These are phyloP conservation scores for Boletales sp. DNA, from an alignment of 768 basidiomycete genomes.

Conservation along the genomic window DNA sequence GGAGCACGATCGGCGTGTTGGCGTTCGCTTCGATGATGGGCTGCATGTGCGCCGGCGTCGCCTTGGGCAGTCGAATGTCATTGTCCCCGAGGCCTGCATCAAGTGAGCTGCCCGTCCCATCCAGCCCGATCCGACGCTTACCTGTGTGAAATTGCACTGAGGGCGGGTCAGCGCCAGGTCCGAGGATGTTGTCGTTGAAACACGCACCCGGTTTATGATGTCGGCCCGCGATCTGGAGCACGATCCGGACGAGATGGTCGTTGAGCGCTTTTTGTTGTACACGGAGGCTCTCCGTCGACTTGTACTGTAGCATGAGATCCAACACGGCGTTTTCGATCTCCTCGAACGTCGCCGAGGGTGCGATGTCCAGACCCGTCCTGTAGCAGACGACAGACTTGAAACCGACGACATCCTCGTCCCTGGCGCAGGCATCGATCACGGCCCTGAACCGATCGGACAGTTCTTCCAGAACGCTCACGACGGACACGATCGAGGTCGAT, in stretches of 20 bases:
- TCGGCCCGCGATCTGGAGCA: constrained; percentile 50
- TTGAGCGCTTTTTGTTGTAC: constrained; percentile 62
- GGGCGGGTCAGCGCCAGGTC: too few species aligned
- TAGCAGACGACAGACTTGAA: constrained; percentile 81
- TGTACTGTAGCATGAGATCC: constrained; percentile 33
- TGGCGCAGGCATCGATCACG: constrained; percentile 36
- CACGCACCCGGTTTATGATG: constrained; percentile 57
- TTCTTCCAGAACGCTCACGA: constrained; percentile 9
- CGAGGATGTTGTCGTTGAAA: too few species aligned
- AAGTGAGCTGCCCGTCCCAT: not conserved
- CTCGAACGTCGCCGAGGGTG: constrained; percentile 15
- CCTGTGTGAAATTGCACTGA: constrained; percentile 82
- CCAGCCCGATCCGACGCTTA: not conserved
- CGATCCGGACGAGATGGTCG: constrained; percentile 58
- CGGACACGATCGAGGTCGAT: constrained; percentile 12
- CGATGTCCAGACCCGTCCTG: constrained; percentile 63
- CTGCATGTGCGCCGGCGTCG: constrained; percentile 68
- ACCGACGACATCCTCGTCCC: constrained; percentile 49
- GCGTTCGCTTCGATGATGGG: constrained; percentile 63
- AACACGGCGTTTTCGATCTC: constrained; percentile 31
- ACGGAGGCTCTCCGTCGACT: constrained; percentile 40
- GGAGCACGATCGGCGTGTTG: constrained; percentile 56
- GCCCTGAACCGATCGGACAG: constrained; percentile 37
- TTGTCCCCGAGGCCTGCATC: constrained; percentile 60
- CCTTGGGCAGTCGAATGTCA: constrained; percentile 54